Evolutionary conservation across 805 yeast species (phyloP), one percentile per base, ranked within the genome.

Genomic region (Wickerhamomyces rabaulensis): DNA sequence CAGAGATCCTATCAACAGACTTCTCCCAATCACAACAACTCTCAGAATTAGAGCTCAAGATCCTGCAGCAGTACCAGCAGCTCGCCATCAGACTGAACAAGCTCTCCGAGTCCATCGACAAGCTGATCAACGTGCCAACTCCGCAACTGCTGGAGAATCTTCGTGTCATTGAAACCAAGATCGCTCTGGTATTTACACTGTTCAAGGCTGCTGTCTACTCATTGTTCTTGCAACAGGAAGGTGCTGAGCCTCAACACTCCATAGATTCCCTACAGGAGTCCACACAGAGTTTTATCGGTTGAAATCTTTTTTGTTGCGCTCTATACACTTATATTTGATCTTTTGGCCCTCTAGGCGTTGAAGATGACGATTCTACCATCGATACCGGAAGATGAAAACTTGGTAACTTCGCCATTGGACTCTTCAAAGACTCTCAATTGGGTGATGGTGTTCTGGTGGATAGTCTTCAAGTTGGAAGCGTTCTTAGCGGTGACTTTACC

Each of bases 361-460:
- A 87, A 92, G 42, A 92, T 73, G 38, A 91, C 98, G 44, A 92
- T 78, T 63, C 85, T 86, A 45, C 99, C 98, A 63, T 94, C 99
- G 49, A 87, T 80, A 47, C 97, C 97, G 48, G 89, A 81, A 15
- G 90, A 73, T 12, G 88, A 80, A 52, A 82, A 73, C 66, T 78
- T 74, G 40, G 82, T 69, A 31, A 86, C 79, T 23, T 68, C 66
- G 8, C 70, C 55, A 31, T 68, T 69, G 47, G 46, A 49, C 17
- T 69, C 22, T 16, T 41, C 76, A 53, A 66, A 79, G 35, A 79
- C 70, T 55, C 80, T 75, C 46, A 92, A 65, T 42, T 80, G 76
- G 45, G 85, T 79, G 62, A 94, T 84, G 31, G 97, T 83, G 69
- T 92, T 94, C 68, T 91, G 97, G 69, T 94, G 98, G 49, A 87